Conservation (phyloP, 768 basidiomycete genomes). For the Rickenella mellea region DNA sequence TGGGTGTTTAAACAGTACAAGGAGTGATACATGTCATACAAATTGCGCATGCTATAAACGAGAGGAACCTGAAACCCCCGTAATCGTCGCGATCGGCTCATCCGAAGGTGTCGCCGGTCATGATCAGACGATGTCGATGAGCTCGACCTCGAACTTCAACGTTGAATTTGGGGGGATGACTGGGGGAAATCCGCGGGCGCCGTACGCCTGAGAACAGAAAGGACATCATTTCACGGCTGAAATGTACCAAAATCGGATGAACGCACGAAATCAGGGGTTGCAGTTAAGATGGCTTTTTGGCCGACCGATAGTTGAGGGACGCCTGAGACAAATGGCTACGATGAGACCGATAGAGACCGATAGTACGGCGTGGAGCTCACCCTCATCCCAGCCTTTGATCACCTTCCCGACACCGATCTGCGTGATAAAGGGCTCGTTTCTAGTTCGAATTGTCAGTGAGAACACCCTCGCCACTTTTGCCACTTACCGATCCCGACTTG, state of each 20-base stretch:
- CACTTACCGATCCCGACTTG: conserved; percentile 62
- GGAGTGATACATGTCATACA: too few relatives aligned
- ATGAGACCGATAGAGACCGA: not conserved
- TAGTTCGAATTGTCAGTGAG: conserved; percentile 17
- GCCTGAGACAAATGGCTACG: conserved; percentile 30
- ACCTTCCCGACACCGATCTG: conserved; percentile 74
- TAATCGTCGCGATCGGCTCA: not conserved
- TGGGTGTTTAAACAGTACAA: too few relatives aligned
- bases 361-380: conserved; percentile 36
- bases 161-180: conserved; percentile 70
- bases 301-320: conserved; percentile 72
- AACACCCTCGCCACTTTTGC: not conserved
- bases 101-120: not conserved
- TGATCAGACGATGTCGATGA: conserved; percentile 53
- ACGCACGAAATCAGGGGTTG: conserved; percentile 73
- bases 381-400: conserved; percentile 88
- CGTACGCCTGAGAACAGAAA: conserved; percentile 48
- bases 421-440: conserved; percentile 52
- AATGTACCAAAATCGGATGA: conserved; percentile 4
- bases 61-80: too few relatives aligned
- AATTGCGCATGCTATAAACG: too few relatives aligned
- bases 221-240: conserved; percentile 1
- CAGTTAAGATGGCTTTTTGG: conserved; percentile 57
- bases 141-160: conserved; percentile 77
- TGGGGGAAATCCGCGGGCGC: conserved; percentile 64